phyloP scores from a whole-genome alignment of 1,284 basidiomycete species.

The Boletus albobrunnescens region DNA sequence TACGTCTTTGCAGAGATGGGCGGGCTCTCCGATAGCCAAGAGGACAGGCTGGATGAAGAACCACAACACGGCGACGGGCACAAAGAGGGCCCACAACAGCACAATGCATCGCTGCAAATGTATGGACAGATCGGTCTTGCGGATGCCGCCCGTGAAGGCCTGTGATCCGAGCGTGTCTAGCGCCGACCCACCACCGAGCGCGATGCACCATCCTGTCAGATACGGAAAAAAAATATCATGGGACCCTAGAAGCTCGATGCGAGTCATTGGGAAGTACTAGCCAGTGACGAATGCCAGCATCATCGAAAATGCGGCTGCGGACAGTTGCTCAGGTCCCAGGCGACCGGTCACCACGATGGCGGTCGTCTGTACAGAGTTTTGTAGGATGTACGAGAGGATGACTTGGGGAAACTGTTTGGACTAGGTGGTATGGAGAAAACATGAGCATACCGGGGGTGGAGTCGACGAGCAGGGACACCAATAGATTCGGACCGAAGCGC shows the following conservation, averaged over 20 bases:
- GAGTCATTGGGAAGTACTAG: conserved; percentile 40
- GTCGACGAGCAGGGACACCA: conserved; percentile 48
- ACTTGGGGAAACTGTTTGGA: conserved; percentile 34
- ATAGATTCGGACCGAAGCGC: conserved; percentile 32
- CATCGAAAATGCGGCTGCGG: conserved; percentile 65
- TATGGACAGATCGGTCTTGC: conserved; percentile 57
- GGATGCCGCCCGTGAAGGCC: conserved; percentile 61
- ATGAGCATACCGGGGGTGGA: conserved; percentile 48
- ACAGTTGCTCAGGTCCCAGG: conserved; percentile 65
- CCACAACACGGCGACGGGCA: conserved; percentile 63
- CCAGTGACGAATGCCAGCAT: conserved; percentile 78
- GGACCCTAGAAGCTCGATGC: conserved; percentile 40
- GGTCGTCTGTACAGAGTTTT: conserved; percentile 68
- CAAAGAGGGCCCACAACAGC: conserved; percentile 57
- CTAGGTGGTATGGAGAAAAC: background rate
- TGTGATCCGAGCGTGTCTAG: conserved; percentile 75
- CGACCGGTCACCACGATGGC: conserved; percentile 61
- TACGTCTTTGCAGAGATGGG: conserved; percentile 51
- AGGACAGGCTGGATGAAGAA: conserved; percentile 56
- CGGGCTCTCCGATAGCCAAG: conserved; percentile 59
- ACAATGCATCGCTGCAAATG: conserved; percentile 67
- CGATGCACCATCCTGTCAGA: conserved; percentile 64
- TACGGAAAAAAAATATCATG: conserved; percentile 42
- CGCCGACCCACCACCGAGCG: conserved; percentile 72
- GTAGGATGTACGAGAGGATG: conserved; percentile 62